These are phyloP conservation scores for Malus hybrid DNA, from an alignment of 331 rosid species.

Conservation along the genomic window DNA sequence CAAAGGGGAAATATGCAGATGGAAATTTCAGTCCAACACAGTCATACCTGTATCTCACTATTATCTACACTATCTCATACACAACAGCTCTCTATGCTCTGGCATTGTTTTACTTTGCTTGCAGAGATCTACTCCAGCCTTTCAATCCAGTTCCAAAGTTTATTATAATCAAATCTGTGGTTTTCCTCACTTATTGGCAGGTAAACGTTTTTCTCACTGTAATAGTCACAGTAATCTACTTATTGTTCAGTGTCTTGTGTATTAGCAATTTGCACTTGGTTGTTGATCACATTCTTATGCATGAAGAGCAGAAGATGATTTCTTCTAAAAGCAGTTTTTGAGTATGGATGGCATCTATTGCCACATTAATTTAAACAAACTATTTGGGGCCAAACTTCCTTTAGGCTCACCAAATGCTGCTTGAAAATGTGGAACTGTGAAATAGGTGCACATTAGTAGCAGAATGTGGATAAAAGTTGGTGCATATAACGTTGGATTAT, in stretches of 20 bases:
- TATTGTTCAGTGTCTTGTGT: background rate
- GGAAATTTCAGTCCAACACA: slow-evolving; percentile 90
- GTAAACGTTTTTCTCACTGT: slow-evolving; percentile 21
- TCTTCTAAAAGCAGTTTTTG: background rate
- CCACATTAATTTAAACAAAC: background rate
- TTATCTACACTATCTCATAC: slow-evolving; percentile 84
- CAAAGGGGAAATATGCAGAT: slow-evolving; percentile 81
- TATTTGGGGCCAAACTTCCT: background rate
- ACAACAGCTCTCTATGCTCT: slow-evolving; percentile 88
- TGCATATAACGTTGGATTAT: background rate
- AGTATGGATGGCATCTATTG: slow-evolving; percentile 3
- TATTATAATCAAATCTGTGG: slow-evolving; percentile 87
- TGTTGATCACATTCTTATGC: slow-evolving; percentile 1
- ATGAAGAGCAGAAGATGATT: slow-evolving; percentile 4
- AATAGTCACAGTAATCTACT: background rate
- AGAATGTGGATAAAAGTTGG: background rate
- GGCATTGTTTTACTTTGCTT: slow-evolving; percentile 89
- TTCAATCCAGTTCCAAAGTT: slow-evolving; percentile 98
- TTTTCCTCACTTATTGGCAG: slow-evolving; percentile 99
- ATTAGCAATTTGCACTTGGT: too few relatives aligned
- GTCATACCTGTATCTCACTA: slow-evolving; percentile 91
- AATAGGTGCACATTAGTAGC: background rate
- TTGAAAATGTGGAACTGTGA: background rate
- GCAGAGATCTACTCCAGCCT: slow-evolving; percentile 97
- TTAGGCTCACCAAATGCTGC: background rate